phyloP scores from a whole-genome alignment of 2,329 filamentous ascomycete species.

The Fusarium austroafricanum region DNA sequence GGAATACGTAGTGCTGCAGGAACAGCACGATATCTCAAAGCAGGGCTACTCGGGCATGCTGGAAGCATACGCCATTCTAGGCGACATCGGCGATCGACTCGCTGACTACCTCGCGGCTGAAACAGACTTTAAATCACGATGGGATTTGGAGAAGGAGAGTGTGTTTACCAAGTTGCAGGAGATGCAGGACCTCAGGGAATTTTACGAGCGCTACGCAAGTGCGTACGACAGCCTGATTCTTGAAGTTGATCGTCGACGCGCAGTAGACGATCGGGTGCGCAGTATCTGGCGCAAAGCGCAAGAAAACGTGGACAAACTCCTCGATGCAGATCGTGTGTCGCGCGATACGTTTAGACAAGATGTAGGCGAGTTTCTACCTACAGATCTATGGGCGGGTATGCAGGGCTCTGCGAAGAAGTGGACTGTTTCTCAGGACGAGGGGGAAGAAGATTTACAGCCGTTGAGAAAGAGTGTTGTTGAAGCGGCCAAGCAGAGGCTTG shows the following conservation, averaged over 20 bases:
- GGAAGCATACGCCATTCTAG: conserved; percentile 73
- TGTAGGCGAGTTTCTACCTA: conserved; percentile 86
- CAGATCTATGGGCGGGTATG: conserved; percentile 87
- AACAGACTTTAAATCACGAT: conserved; percentile 71
- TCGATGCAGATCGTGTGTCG: conserved; percentile 76
- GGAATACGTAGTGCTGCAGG: conserved; percentile 71
- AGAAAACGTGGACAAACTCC: conserved; percentile 79
- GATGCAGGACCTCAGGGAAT: conserved; percentile 79
- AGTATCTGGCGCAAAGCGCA: conserved; percentile 81
- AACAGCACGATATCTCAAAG: conserved; percentile 65
- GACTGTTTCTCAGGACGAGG: conserved; percentile 56
- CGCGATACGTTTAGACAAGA: conserved; percentile 83
- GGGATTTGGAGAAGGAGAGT: conserved; percentile 78
- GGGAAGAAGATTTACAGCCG: conserved; percentile 24
- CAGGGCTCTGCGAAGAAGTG: conserved; percentile 67
- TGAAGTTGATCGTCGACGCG: conserved; percentile 81
- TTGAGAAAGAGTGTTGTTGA: conserved; percentile 43
- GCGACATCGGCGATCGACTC: conserved; percentile 74
- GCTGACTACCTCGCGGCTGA: conserved; percentile 73
- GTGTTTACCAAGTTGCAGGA: conserved; percentile 78
- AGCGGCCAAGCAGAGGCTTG: conserved; percentile 38
- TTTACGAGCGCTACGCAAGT: conserved; percentile 87
- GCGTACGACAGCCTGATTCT: conserved; percentile 88
- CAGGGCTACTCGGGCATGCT: conserved; percentile 68
- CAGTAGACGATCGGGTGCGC: conserved; percentile 78